Evolutionary conservation across 2,329 filamentous ascomycete species (phyloP), one percentile per base, ranked within the genome.

Genomic region (Colletotrichum destructivum): DNA sequence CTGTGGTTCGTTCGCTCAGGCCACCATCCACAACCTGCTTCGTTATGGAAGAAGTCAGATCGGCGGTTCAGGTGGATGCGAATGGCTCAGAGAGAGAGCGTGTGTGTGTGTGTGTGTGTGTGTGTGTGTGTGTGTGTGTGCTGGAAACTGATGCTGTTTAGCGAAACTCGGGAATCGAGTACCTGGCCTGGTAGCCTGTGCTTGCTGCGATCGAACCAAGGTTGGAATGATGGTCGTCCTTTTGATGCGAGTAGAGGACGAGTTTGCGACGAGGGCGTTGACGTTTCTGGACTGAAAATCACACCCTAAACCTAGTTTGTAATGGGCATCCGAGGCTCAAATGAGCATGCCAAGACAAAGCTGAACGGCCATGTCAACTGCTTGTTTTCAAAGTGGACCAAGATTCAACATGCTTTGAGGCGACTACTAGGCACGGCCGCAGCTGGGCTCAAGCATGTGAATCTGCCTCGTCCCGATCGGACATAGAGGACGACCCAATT

Each of bases 1-100:
- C 52, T 71, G 62, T 52, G 47, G 69, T 71, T 71, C 57, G 68
- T 67, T 71, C 65, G 69, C 69, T 71, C 65, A 69, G 69, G 52
- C 69, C 69, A 26, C 57, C 69, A 63, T 49, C 54, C 46, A 62
- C 64, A 67, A 62, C 9, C 21, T 54, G n/a, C 16, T 59, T 71
- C 21, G 69, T 69, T 63, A 69, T 55, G 46, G 44, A 46, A 31
- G 65, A 63, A 71, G 65, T 69, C 64, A 60, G 69, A 63, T 23
- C 21, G 57, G 52, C 59, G 42, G 21, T 54, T 49, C 46, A 42
- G 47, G 38, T 26, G 31, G 67, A 47, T 56, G 67, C 47, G 42
- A 49, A 61, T 60, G 38, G 59, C 52, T 51, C 49, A 4, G 18
- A 57, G 23, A 26, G 23, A 35, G 44, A 8, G 31, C 8, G 7